Conservation (phyloP, 1,284 basidiomycete genomes). For the Malassezia psittaci region DNA sequence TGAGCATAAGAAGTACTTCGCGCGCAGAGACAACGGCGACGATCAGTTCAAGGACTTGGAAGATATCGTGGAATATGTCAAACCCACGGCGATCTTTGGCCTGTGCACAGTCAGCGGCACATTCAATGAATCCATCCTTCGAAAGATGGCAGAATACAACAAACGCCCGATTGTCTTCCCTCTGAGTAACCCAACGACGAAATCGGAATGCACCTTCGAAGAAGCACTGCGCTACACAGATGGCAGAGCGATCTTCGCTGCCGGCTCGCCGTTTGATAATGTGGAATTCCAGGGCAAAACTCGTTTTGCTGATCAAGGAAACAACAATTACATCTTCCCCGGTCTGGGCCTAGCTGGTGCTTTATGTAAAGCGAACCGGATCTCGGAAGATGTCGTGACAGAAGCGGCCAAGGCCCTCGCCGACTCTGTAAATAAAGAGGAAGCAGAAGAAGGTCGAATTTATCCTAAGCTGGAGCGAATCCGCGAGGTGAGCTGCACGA, state of each 20-base stretch:
- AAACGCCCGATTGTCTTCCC: slow-evolving; percentile 85
- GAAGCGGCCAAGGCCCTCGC: slow-evolving; percentile 62
- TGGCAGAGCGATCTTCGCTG: slow-evolving; percentile 64
- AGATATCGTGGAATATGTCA: slow-evolving; percentile 72
- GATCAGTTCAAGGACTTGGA: slow-evolving; percentile 52
- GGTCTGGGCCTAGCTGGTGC: slow-evolving; percentile 40
- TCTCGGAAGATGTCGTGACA: slow-evolving; percentile 65
- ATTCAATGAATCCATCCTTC: slow-evolving; percentile 66
- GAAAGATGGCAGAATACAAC: slow-evolving; percentile 74
- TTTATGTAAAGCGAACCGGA: slow-evolving; percentile 60
- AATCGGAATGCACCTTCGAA: slow-evolving; percentile 64
- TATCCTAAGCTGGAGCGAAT: slow-evolving; percentile 40
- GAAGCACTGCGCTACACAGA: slow-evolving; percentile 68
- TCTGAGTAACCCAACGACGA: slow-evolving; percentile 79
- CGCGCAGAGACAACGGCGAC: slow-evolving; percentile 39
- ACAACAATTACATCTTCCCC: slow-evolving; percentile 58
- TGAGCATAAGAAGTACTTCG: slow-evolving; percentile 41
- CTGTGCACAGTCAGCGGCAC: slow-evolving; percentile 77
- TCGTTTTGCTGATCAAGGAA: slow-evolving; percentile 76
- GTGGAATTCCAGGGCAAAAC: slow-evolving; percentile 56
- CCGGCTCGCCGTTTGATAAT: slow-evolving; percentile 75
- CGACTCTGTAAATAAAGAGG: slow-evolving; percentile 63
- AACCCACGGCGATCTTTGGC: slow-evolving; percentile 82
- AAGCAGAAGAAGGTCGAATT: slow-evolving; percentile 51
- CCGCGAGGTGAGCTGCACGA: slow-evolving; percentile 35